Evolutionary conservation across 163 green algal species (phyloP), one percentile per base, ranked within the genome.

Genomic region (Chloromonas sp.): DNA sequence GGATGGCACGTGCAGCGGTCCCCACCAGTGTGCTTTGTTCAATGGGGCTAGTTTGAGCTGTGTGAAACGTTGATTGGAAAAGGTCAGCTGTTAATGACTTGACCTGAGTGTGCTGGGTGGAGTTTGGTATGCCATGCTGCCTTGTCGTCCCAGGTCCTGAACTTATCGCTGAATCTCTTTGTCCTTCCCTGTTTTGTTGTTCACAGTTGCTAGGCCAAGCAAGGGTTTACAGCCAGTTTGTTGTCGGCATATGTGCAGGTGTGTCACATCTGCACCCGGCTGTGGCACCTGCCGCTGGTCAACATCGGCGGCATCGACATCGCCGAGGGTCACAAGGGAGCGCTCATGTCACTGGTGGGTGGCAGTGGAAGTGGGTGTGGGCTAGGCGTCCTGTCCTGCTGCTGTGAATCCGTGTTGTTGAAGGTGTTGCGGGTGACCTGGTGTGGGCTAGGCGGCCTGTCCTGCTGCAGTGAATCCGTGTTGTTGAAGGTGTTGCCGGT

Each of bases 301-400:
- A 91, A 91, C 84, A 91, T 91, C 58, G 88, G 88, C 3, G 88
- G 88, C 0, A 78, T 91, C 2, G 88, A 91, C 82, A 83, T 91
- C 8, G 85, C 83, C 8, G 81, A 88, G 81, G 91, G 91, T 70
- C 86, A 92, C 71, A 87, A 85, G 8, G 91, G 90, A 70, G 86
- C 91, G 14, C 89, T 92, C 70, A 80, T 95, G 60, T 90, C 90
- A 0, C 85, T 95, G 60, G 85, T 93, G 80, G 94, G 78, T 90
- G 94, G 90, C 85, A 14, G 79, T 14, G 79, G 79, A n/a, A 82
- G 58, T 76, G 70, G 70, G 13, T n/a, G 36, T 36, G 36, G 36
- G 36, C 36, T 36, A 36, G 36, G 36, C 36, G 36, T 36, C 36
- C 36, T 36, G 36, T 36, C 36, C 36, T 36, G 36, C 36, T 36